phyloP scores from a whole-genome alignment of 1,284 basidiomycete species.

The Cryptococcus floricola region DNA sequence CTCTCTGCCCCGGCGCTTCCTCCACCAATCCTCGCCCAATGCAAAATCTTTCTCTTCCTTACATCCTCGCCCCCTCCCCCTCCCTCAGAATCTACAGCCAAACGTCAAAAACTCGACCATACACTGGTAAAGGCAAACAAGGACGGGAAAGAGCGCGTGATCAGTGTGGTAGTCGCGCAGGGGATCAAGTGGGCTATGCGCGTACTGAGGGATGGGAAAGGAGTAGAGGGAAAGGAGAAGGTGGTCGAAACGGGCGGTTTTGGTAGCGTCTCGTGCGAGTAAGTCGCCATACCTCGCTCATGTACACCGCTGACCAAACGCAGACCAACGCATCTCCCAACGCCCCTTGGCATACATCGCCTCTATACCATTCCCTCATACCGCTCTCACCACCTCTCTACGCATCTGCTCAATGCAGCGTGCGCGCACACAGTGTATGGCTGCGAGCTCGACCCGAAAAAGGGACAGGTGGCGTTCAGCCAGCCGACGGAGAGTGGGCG shows the following conservation, averaged over 20 bases:
- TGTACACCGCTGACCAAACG: constrained; percentile 1
- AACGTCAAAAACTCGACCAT: constrained; percentile 14
- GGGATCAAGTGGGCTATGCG: constrained; percentile 48
- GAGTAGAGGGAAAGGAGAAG: constrained; percentile 3
- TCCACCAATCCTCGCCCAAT: constrained; percentile 34
- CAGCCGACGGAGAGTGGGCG: constrained; percentile 51
- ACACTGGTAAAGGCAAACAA: background rate
- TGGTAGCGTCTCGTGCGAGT: constrained; percentile 51
- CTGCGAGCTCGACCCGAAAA: constrained; percentile 35
- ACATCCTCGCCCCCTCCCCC: constrained; percentile 35
- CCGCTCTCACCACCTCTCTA: constrained; percentile 41
- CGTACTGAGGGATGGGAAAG: constrained; percentile 28
- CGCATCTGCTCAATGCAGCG: constrained; percentile 42
- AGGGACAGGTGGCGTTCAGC: constrained; percentile 49
- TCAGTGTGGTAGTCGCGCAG: constrained; percentile 49
- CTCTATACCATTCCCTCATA: constrained; percentile 50
- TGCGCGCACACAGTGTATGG: constrained; percentile 48
- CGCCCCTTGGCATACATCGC: constrained; percentile 51
- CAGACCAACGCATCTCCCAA: constrained; percentile 44
- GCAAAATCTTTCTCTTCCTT: constrained; percentile 48
- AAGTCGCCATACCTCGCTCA: constrained; percentile 17
- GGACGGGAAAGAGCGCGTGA: constrained; percentile 37
- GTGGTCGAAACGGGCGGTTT: constrained; percentile 42
- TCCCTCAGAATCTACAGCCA: constrained; percentile 4
- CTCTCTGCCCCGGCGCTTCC: constrained; percentile 47